Conservation (phyloP, 164 flowering plant genomes). For the Berberis thunbergii region DNA sequence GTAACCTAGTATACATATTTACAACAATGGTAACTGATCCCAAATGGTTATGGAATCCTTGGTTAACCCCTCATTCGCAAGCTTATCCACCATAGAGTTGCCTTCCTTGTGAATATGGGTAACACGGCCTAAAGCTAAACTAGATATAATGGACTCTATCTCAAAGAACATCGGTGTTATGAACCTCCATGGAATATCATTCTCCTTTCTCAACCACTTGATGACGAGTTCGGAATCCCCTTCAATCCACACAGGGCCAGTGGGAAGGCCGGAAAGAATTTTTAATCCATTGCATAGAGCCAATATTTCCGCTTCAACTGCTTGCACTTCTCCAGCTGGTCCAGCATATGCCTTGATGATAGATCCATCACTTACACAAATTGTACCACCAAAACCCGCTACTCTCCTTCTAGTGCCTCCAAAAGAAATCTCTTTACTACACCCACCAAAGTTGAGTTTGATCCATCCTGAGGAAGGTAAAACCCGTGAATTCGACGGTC, state of each 20-base stretch:
- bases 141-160: conserved; percentile 11
- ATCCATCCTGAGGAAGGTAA: conserved; percentile 15
- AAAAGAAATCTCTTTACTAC: conserved; percentile 10
- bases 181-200: conserved; percentile 13
- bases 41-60: conserved; percentile 8
- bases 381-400: conserved; percentile 9
- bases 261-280: conserved; percentile 9
- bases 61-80: conserved; percentile 14
- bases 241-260: conserved; percentile 12
- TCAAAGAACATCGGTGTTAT: conserved; percentile 13
- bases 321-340: conserved; percentile 12
- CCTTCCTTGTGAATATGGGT: conserved; percentile 10
- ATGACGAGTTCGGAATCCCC: conserved; percentile 12
- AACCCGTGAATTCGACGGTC: conserved; percentile 11
- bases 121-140: conserved; percentile 9
- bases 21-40: conserved; percentile 14
- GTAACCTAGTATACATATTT: background rate
- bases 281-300: conserved; percentile 13
- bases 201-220: conserved; percentile 15
- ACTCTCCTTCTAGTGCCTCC: conserved; percentile 11
- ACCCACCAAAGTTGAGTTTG: conserved; percentile 14
- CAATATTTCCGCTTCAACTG: conserved; percentile 11
- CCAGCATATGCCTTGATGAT: conserved; percentile 15
- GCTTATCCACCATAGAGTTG: conserved; percentile 11
- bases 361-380: conserved; percentile 12